Percentiles rank a stretch among this genome's conserved stretches.
phyloP scores from a whole-genome alignment of 2,329 filamentous ascomycete species.

The Fusarium ambrosium region DNA sequence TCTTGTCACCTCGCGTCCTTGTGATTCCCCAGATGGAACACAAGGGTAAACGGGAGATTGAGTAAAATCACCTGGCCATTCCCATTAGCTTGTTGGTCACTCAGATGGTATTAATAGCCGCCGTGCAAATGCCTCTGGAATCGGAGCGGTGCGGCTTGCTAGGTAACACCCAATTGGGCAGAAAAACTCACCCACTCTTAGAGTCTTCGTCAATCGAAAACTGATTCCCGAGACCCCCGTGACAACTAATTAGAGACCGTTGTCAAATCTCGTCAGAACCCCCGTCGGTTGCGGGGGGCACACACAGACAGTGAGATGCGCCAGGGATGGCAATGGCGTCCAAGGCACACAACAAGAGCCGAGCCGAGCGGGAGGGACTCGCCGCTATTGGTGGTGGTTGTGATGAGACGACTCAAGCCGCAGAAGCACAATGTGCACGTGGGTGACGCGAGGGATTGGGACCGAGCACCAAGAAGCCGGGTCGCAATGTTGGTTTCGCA shows the following conservation, averaged over 20 bases:
- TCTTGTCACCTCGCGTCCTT: conserved; percentile 23
- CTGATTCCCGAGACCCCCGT: conserved; percentile 36
- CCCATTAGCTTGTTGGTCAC: conserved; percentile 6
- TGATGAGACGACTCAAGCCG: conserved; percentile 43
- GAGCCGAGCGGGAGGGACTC: conserved; percentile 43
- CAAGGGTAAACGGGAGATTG: conserved; percentile 21
- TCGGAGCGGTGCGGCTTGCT: conserved; percentile 23
- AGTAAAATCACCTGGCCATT: conserved; percentile 26
- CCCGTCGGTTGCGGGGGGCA: conserved; percentile 36
- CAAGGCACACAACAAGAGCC: conserved; percentile 32
- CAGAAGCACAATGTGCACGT: conserved; percentile 45
- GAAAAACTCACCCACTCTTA: conserved; percentile 21
- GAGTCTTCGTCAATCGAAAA: conserved; percentile 32
- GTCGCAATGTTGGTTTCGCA: conserved; percentile 6
- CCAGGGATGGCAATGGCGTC: conserved; percentile 37
- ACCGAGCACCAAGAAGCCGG: conserved; percentile 27
- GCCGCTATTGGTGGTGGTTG: conserved; percentile 44
- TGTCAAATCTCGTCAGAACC: conserved; percentile 31
- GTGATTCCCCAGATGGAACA: conserved; percentile 25
- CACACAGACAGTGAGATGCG: conserved; percentile 23
- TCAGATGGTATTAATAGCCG: conserved; percentile 30
- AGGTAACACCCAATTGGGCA: conserved; percentile 26
- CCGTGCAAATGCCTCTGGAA: conserved; percentile 17
- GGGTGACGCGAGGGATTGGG: conserved; percentile 29
- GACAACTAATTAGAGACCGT: conserved; percentile 24